Conservation (phyloP, 208 protist genomes). For the Wallacemonas sp. region DNA sequence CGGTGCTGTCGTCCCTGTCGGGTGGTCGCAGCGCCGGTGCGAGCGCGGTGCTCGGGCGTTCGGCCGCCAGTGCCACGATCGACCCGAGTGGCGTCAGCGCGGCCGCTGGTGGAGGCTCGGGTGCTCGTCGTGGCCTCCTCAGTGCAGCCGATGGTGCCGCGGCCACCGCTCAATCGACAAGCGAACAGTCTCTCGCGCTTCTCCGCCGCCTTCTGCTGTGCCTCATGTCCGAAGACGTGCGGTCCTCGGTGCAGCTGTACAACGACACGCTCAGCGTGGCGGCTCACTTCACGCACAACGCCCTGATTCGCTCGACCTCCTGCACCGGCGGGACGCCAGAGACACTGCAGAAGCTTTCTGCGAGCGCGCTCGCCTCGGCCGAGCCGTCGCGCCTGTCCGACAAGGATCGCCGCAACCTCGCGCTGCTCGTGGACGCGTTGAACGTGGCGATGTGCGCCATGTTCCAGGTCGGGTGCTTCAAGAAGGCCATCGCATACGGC, state of each 20-base stretch:
- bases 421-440: conserved; percentile 34
- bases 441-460: conserved; percentile 39
- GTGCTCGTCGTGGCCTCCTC: not conserved
- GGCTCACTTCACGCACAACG: conserved; percentile 29
- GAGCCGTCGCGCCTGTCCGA: conserved; percentile 19
- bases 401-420: conserved; percentile 26
- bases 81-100: no score
- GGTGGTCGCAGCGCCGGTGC: conserved; percentile 14
- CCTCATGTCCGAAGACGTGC: conserved; percentile 50
- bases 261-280: conserved; percentile 42
- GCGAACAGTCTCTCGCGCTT: conserved; percentile 26
- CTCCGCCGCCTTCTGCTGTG: conserved; percentile 52
- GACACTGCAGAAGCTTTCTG: conserved; percentile 38
- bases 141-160: not conserved
- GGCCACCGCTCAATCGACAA: conserved; percentile 15
- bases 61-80: not conserved
- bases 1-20: conserved; percentile 19
- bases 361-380: conserved; percentile 24
- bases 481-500: conserved; percentile 42
- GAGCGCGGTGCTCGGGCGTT: conserved; percentile 7
- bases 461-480: conserved; percentile 38
- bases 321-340: conserved; percentile 50
- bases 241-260: conserved; percentile 45
- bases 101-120: conserved; percentile 3
- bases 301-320: conserved; percentile 34